Conservation (phyloP, 2,329 filamentous ascomycete genomes). For the Juglanconis sp. region DNA sequence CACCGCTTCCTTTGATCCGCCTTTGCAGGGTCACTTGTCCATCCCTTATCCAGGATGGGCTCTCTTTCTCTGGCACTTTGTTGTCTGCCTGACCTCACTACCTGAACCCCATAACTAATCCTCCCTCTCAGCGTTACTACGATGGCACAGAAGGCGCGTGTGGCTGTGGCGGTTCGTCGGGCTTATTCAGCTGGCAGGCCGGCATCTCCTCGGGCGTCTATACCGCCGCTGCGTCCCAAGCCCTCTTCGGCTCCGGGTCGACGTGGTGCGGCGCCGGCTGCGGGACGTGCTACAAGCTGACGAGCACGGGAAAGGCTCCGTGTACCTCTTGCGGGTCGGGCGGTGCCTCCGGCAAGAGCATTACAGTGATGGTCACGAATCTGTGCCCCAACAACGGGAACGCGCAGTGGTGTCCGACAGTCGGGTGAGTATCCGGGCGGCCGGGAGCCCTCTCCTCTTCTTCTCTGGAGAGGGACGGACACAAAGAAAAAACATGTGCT, state of each 20-base stretch:
- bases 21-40: no score
- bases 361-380: conserved; percentile 33
- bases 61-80: no score
- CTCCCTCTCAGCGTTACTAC: conserved; percentile 12
- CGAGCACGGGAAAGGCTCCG: conserved; percentile 22
- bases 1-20: not conserved
- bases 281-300: conserved; percentile 28
- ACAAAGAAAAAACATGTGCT: not conserved
- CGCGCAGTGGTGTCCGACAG: conserved; percentile 31
- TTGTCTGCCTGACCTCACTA: not conserved
- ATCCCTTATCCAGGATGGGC: no score
- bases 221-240: conserved; percentile 23
- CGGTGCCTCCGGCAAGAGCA: conserved; percentile 23
- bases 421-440: conserved; percentile 15
- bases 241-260: conserved; percentile 21
- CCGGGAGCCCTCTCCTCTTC: not conserved
- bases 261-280: conserved; percentile 28
- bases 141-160: conserved; percentile 15
- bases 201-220: not conserved
- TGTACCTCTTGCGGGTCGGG: conserved; percentile 23
- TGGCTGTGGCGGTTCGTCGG: conserved; percentile 8
- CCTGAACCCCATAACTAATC: not conserved
- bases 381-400: conserved; percentile 35
- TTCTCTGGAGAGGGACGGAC: not conserved
- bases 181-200: conserved; percentile 10